phyloP scores from a whole-genome alignment of 106 monocot species.

The Acanthochlamys bracteata region DNA sequence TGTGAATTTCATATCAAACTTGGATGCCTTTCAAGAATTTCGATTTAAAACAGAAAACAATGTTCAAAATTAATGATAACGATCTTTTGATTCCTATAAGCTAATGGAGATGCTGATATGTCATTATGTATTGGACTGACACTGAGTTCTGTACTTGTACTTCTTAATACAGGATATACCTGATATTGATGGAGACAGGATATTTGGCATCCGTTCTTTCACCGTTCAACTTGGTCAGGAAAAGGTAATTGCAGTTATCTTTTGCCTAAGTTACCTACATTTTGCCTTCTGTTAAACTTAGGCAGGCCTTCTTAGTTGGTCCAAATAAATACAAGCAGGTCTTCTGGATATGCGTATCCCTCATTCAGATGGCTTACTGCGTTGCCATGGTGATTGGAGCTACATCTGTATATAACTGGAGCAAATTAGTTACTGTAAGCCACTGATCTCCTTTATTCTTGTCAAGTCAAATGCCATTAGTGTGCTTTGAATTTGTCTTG shows the following conservation, averaged over 20 bases:
- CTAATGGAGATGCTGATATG: too few relatives aligned
- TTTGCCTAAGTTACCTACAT: neutral
- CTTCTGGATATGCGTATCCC: conserved; percentile 89
- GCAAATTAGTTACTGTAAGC: conserved; percentile 74
- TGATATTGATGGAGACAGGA: conserved; percentile 89
- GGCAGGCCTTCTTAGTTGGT: too few relatives aligned
- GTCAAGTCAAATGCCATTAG: neutral
- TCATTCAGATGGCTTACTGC: conserved; percentile 81
- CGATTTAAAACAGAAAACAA: too few relatives aligned
- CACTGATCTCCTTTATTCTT: neutral
- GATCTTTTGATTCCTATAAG: too few relatives aligned
- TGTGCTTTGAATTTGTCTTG: neutral
- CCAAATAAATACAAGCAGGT: conserved; percentile 43
- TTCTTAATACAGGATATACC: conserved; percentile 80
- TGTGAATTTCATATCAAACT: too few relatives aligned
- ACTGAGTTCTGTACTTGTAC: too few relatives aligned
- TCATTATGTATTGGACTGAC: too few relatives aligned
- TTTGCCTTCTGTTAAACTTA: neutral
- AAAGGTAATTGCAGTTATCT: conserved; percentile 26
- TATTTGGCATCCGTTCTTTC: conserved; percentile 89
- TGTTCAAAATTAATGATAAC: too few relatives aligned
- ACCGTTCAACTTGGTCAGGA: conserved; percentile 86
- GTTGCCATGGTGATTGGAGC: conserved; percentile 60
- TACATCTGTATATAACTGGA: conserved; percentile 66
- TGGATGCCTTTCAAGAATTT: too few relatives aligned